These are phyloP conservation scores for Calonectria henricotiae DNA, from an alignment of 2,329 filamentous ascomycete species.

Conservation along the genomic window DNA sequence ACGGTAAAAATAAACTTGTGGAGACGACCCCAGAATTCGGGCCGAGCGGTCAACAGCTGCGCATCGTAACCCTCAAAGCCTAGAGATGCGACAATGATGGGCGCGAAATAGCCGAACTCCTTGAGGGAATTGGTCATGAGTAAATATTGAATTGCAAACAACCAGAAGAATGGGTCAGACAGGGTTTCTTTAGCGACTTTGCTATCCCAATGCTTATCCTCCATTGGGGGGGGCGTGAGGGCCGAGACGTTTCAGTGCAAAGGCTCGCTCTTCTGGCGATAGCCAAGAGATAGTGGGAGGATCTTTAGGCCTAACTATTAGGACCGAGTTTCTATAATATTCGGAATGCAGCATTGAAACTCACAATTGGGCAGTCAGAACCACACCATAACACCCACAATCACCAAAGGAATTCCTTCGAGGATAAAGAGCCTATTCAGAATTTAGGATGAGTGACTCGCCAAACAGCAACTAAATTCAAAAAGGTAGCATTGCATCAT, in stretches of 20 bases:
- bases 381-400: conserved; percentile 12
- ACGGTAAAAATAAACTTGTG: too few relatives aligned
- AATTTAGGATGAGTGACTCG: too few relatives aligned
- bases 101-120: conserved; percentile 2
- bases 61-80: conserved; percentile 12
- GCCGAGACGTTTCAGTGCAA: conserved; percentile 37
- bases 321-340: neutral
- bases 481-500: neutral
- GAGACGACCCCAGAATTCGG: too few relatives aligned
- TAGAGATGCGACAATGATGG: conserved; percentile 8
- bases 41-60: neutral
- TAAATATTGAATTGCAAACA: conserved; percentile 50
- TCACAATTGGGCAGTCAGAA: conserved; percentile 11
- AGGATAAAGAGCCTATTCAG: neutral
- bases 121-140: conserved; percentile 18
- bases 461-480: too few relatives aligned
- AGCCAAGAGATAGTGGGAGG: conserved; percentile 5
- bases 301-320: neutral
- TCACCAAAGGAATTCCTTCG: neutral
- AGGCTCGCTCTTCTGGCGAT: conserved; percentile 4
- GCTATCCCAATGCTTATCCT: conserved; percentile 57
- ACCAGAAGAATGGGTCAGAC: conserved; percentile 56
- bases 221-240: conserved; percentile 56
- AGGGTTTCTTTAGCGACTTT: conserved; percentile 55
- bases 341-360: neutral